Evolutionary conservation across 148 eudicot species (phyloP).

Genomic region (Amaranthus hypochondriacus): DNA sequence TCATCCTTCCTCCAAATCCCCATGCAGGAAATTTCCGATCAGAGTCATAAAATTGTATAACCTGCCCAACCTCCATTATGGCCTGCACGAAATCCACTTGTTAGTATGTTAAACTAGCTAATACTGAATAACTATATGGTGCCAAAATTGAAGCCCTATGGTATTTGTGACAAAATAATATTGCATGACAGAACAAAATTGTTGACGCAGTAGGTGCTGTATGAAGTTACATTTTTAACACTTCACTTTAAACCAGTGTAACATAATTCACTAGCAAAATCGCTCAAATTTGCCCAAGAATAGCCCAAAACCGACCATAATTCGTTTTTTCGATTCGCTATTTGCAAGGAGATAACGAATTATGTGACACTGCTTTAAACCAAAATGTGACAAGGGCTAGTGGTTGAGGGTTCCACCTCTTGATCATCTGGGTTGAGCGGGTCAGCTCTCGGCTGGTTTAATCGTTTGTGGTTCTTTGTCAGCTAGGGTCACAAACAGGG

Average conservation of each 20-base stretch:
- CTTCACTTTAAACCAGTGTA: not conserved
- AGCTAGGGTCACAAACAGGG: no score
- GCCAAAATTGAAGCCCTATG: not conserved
- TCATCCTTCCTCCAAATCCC: constrained; percentile 76
- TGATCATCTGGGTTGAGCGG: no score
- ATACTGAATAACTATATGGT: not conserved
- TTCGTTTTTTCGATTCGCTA: no score
- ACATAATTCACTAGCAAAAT: not conserved
- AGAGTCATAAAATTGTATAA: constrained; percentile 80
- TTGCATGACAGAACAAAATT: not conserved
- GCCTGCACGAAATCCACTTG: constrained; percentile 48
- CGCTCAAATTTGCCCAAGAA: not conserved
- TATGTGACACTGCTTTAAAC: no score
- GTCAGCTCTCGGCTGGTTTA: no score
- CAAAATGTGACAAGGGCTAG: no score
- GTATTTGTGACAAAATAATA: not conserved
- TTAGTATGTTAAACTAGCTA: not conserved
- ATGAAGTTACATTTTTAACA: not conserved
- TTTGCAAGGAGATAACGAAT: no score
- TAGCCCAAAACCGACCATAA: not conserved
- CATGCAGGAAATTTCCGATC: constrained; percentile 84
- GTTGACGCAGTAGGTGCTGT: not conserved
- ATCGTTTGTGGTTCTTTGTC: no score
- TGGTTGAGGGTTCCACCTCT: no score
- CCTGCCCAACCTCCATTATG: constrained; percentile 78